Evolutionary conservation across 176 grass and related monocot genomes (phyloP).

Genomic region (Themeda triandra): DNA sequence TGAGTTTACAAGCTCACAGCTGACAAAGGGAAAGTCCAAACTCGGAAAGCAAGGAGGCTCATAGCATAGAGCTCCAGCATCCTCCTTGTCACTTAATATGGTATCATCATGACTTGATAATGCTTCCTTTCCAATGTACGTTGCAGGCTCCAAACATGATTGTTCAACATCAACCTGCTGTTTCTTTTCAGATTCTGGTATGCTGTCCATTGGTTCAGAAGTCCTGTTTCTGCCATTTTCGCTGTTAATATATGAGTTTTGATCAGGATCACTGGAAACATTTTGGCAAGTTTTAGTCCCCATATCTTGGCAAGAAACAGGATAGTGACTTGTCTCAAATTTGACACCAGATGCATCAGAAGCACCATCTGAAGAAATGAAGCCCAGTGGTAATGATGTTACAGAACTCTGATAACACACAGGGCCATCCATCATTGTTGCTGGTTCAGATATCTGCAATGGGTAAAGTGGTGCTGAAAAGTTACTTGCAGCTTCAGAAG

Average conservation of each 20-base stretch:
- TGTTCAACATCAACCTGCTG: slow-evolving; percentile 27
- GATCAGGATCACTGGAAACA: slow-evolving; percentile 11
- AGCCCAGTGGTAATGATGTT: neutral
- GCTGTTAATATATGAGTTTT: neutral
- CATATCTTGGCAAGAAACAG: slow-evolving; percentile 28
- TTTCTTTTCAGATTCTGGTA: slow-evolving; percentile 28
- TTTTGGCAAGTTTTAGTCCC: slow-evolving; percentile 22
- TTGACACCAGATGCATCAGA: neutral
- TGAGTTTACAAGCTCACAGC: slow-evolving; percentile 68
- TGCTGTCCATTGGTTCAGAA: slow-evolving; percentile 11
- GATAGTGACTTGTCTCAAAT: slow-evolving; percentile 4
- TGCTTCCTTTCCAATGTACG: slow-evolving; percentile 14
- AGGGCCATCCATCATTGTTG: slow-evolving; percentile 1
- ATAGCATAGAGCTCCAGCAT: slow-evolving; percentile 63
- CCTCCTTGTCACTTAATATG: neutral
- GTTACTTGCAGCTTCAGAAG: slow-evolving; percentile 28
- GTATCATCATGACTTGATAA: slow-evolving; percentile 19
- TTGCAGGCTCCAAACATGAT: slow-evolving; percentile 19
- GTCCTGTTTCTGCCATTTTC: neutral
- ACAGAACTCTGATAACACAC: slow-evolving; percentile 32
- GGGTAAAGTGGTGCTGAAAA: slow-evolving; percentile 20
- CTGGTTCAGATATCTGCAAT: slow-evolving; percentile 32
- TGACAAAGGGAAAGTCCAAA: slow-evolving; percentile 83
- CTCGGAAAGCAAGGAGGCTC: slow-evolving; percentile 73
- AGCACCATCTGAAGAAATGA: slow-evolving; percentile 20